These are phyloP conservation scores for Sugiyamaella xylanicola DNA, from an alignment of 1,139 yeast species.

Conservation along the genomic window DNA sequence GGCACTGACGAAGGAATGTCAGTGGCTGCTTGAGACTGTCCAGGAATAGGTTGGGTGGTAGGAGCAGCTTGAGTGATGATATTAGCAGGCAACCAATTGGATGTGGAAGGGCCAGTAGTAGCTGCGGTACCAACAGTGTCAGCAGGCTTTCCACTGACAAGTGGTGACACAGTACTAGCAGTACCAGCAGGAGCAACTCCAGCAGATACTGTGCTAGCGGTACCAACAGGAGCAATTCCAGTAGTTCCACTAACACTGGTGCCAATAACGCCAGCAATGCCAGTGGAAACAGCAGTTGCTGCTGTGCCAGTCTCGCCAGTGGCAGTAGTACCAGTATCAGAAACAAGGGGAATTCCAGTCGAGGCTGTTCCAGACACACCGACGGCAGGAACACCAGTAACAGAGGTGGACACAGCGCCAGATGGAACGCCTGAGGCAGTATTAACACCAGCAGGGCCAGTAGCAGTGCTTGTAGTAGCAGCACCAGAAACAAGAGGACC, in stretches of 20 bases:
- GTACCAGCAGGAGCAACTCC: not conserved
- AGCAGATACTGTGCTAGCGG: not conserved
- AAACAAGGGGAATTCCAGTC: constrained; percentile 7
- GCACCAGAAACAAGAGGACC: not conserved
- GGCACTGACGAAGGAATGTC: constrained; percentile 29
- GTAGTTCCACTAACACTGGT: not conserved
- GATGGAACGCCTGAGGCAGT: constrained; percentile 24
- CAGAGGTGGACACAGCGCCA: constrained; percentile 27
- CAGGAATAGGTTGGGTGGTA: constrained; percentile 22
- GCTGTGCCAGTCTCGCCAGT: constrained; percentile 12
- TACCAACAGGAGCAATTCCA: constrained; percentile 2
- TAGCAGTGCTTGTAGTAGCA: constrained; percentile 4
- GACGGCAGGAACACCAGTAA: constrained; percentile 12
- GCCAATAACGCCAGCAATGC: constrained; percentile 1
- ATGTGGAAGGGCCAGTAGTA: constrained; percentile 27
- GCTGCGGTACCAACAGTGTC: constrained; percentile 21
- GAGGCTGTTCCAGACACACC: not conserved
- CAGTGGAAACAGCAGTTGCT: constrained; percentile 16
- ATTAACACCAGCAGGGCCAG: constrained; percentile 14
- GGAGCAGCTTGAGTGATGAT: constrained; percentile 37
- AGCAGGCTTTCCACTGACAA: constrained; percentile 20
- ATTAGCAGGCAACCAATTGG: constrained; percentile 41
- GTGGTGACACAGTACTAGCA: constrained; percentile 3
- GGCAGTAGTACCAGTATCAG: constrained; percentile 19
- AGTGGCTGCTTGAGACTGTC: constrained; percentile 23